Evolutionary conservation across 2,329 filamentous ascomycete genomes (phyloP).

Genomic region (Exophiala sp.): DNA sequence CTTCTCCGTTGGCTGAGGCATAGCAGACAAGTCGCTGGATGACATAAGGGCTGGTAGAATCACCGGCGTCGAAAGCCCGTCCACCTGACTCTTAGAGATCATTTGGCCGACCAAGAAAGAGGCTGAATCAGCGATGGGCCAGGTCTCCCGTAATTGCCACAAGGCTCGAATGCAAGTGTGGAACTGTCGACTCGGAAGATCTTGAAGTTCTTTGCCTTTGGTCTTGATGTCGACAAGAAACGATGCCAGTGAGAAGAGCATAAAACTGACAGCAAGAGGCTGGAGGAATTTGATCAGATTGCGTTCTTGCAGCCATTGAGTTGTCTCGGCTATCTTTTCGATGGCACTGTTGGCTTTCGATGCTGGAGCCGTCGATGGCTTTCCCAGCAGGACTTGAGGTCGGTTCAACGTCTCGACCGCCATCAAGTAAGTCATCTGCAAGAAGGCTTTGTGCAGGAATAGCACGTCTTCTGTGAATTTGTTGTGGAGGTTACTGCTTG

Average conservation of each 20-base stretch:
- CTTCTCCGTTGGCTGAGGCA: not conserved
- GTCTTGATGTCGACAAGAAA: conserved; percentile 24
- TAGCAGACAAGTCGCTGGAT: not conserved
- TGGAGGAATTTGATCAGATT: conserved; percentile 20
- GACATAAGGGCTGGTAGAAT: conserved; percentile 5
- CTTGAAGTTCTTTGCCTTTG: conserved; percentile 3
- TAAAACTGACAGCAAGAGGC: conserved; percentile 19
- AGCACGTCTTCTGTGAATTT: conserved; percentile 8
- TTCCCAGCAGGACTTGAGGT: conserved; percentile 13
- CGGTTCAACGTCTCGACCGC: conserved; percentile 19
- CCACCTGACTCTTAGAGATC: conserved; percentile 20
- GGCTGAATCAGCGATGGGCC: conserved; percentile 23
- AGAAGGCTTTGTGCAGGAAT: conserved; percentile 11
- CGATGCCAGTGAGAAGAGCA: conserved; percentile 19
- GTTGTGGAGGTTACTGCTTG: not conserved
- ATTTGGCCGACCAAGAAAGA: conserved; percentile 22
- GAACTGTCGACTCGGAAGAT: conserved; percentile 16
- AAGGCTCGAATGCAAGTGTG: conserved; percentile 20
- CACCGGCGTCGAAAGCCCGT: conserved; percentile 8
- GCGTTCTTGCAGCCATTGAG: conserved; percentile 13
- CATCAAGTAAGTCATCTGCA: conserved; percentile 20
- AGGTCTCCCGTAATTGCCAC: conserved; percentile 18
- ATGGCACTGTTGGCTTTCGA: conserved; percentile 18
- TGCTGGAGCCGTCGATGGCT: conserved; percentile 4
- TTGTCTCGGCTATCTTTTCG: conserved; percentile 17